These are phyloP conservation scores for Citeromyces matritensis DNA, from an alignment of 805 yeast genomes.

Conservation along the genomic window DNA sequence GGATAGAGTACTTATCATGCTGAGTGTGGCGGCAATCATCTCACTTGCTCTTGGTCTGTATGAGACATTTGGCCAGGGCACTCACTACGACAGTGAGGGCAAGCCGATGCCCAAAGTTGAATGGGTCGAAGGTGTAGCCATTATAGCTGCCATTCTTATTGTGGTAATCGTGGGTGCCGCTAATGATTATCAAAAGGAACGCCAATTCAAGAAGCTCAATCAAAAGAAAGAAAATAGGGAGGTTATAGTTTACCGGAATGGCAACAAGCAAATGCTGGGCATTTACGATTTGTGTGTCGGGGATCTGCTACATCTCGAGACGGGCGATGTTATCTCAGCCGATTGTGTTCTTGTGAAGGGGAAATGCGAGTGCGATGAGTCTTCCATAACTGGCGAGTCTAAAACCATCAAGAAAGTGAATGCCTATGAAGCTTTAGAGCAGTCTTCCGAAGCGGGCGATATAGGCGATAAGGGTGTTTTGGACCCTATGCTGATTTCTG, in stretches of 20 bases:
- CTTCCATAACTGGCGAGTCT: constrained; percentile 89
- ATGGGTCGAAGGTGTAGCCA: constrained; percentile 99
- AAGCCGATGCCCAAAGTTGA: constrained; percentile 69
- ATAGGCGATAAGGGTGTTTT: constrained; percentile 27
- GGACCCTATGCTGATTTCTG: constrained; percentile 84
- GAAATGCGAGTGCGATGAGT: constrained; percentile 78
- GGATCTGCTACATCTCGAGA: constrained; percentile 67
- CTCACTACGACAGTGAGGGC: constrained; percentile 69
- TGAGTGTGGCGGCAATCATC: constrained; percentile 75
- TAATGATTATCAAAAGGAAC: constrained; percentile 94
- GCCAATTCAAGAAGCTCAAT: constrained; percentile 80
- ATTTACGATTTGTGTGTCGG: constrained; percentile 76
- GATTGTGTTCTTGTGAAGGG: constrained; percentile 71
- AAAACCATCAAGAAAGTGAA: constrained; percentile 61
- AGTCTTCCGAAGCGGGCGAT: constrained; percentile 12
- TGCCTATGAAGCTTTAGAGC: constrained; percentile 24
- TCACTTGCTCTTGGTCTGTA: constrained; percentile 86
- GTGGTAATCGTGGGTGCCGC: constrained; percentile 89
- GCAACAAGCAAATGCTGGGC: constrained; percentile 50
- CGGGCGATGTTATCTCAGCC: constrained; percentile 90
- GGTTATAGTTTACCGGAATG: constrained; percentile 62
- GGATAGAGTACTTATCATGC: constrained; percentile 77
- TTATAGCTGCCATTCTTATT: constrained; percentile 77
- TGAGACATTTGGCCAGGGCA: constrained; percentile 78
- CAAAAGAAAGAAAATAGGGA: constrained; percentile 78